A percentile compares a stretch with the other conserved stretches of the same genome.
phyloP scores from a whole-genome alignment of 164 flowering plant species.

The Aristolochia contorta region DNA sequence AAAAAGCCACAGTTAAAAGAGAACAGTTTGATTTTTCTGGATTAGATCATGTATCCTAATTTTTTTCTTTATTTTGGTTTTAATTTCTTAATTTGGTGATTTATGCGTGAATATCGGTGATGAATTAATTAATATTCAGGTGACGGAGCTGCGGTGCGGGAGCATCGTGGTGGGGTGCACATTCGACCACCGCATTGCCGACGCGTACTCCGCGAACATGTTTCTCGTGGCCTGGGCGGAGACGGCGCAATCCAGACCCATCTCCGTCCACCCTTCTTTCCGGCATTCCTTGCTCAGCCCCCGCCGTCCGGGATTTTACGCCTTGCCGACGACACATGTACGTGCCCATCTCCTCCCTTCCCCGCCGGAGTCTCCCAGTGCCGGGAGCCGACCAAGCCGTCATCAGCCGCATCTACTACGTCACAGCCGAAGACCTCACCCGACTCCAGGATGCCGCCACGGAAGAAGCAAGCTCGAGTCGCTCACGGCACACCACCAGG shows the following conservation, averaged over 20 bases:
- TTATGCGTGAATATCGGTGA: too few relatives aligned
- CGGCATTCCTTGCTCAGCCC: conserved; percentile 12
- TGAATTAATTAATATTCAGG: too few relatives aligned
- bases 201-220: conserved; percentile 50
- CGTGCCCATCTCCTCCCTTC: conserved; percentile 6
- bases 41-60: too few relatives aligned
- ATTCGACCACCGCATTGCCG: conserved; percentile 50
- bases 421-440: conserved; percentile 1
- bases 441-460: conserved; percentile 9
- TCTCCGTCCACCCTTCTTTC: conserved; percentile 13
- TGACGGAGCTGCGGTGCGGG: conserved; percentile 37
- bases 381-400: background rate
- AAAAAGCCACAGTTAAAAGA: too few relatives aligned
- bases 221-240: conserved; percentile 38
- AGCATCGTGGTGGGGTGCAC: conserved; percentile 41
- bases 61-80: too few relatives aligned
- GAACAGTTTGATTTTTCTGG: too few relatives aligned
- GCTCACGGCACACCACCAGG: conserved; percentile 4
- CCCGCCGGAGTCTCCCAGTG: background rate
- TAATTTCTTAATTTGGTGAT: too few relatives aligned
- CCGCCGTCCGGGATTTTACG: conserved; percentile 2
- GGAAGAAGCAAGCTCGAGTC: conserved; percentile 13
- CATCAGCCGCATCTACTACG: conserved; percentile 10
- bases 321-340: conserved; percentile 2
- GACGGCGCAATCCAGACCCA: conserved; percentile 15